These are phyloP conservation scores for Ophiostoma ulmi DNA, from an alignment of 2,329 filamentous ascomycete genomes.

Conservation along the genomic window DNA sequence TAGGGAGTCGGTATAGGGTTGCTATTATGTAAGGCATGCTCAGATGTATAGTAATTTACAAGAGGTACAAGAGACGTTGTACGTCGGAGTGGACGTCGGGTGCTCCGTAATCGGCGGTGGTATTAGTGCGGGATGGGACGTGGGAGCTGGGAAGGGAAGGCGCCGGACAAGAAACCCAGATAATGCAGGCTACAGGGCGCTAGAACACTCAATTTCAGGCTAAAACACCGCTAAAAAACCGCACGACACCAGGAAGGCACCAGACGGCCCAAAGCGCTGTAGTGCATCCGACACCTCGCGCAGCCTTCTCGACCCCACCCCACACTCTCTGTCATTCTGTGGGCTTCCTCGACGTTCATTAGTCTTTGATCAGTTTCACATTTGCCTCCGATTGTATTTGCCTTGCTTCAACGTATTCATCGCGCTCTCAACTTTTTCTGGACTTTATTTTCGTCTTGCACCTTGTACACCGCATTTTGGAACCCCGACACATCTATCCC, in stretches of 20 bases:
- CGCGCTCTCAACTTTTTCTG: background rate
- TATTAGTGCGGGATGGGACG: background rate
- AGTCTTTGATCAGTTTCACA: background rate
- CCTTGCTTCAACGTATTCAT: background rate
- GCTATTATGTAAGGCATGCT: background rate
- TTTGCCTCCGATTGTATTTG: background rate
- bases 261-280: background rate
- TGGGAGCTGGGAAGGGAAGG: background rate
- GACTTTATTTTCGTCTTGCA: background rate
- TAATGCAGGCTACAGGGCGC: background rate
- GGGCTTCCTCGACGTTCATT: too few species aligned
- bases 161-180: background rate
- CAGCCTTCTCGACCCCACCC: conserved; percentile 1
- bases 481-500: background rate
- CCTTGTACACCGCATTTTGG: conserved; percentile 6
- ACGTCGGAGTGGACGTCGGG: background rate
- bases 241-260: conserved; percentile 3
- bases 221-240: background rate
- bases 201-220: background rate
- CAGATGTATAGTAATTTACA: too few species aligned
- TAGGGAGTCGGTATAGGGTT: background rate
- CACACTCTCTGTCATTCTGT: background rate
- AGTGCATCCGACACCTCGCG: background rate
- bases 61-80: too few species aligned
- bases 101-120: conserved; percentile 8